Base-by-base conservation (phyloP, 1,139 yeast genomes). In the Lizanozyma gosingica region DNA sequence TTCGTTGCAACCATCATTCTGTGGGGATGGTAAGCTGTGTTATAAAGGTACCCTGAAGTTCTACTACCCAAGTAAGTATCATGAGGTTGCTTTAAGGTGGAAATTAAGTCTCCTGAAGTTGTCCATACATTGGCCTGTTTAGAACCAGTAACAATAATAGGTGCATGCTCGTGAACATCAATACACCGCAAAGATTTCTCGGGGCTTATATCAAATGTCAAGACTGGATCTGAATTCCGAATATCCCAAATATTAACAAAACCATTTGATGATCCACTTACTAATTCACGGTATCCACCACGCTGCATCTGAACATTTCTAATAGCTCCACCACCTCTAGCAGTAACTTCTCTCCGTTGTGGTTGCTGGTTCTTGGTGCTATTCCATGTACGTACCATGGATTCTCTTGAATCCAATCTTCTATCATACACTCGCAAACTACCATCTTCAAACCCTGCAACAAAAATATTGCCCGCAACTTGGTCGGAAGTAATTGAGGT, bases 401-500 rank as follows among this genome's bases (percentile, higher is more conserved):
- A 82, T 48, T 86, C 94, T 42, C 95, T 69, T 0, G 94, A 75
- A 49, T 85, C 94, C 45, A 87, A 59, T 50, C 99, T 73, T 43
- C 96, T 74, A 59, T 92, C 99, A 58, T 90, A 92, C 1, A 88
- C 94, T 45, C 97, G 69, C 38, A 92, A 65, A 15, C 87, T 78
- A 14, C 98, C 98, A 59, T 94, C 97, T 35, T 83, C 90, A 60
- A 92, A 94, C 0, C 98, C 98, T 6, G 95, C 92, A 33, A 86
- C 79, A 50, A 92, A 78, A 2, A 87, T 73, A 53, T 90, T 83
- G n/a, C 98, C 97, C 0, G 95, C 87, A 9, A 92, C 92, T 57
- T 92, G 97, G 55, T 92, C 99, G 0, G 97, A 87, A 0, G 97
- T 88, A 42, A 92, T 67, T 0, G 95, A 74, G 0, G 96, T 84